These are phyloP conservation scores for Cytospora piceae DNA, from an alignment of 2,329 filamentous ascomycete species.

Conservation along the genomic window DNA sequence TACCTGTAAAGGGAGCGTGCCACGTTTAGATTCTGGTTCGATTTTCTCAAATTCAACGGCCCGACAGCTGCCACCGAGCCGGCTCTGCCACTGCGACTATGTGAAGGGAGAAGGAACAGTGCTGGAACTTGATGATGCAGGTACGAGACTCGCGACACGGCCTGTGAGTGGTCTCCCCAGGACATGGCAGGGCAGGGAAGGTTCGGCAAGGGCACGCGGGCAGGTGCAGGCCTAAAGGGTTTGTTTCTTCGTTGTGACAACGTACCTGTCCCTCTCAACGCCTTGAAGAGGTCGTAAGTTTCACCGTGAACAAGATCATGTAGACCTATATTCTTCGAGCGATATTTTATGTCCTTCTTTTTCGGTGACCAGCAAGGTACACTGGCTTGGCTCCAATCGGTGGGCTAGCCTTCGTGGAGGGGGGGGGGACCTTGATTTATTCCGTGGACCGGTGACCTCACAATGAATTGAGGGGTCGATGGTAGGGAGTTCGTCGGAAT, in stretches of 20 bases:
- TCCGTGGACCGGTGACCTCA: constrained; percentile 25
- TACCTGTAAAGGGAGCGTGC: constrained; percentile 44
- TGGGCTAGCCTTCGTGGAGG: constrained; percentile 9
- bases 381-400: constrained; percentile 17
- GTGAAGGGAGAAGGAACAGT: constrained; percentile 15
- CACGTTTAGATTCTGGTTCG: constrained; percentile 31
- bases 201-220: constrained; percentile 17
- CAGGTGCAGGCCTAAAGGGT: constrained; percentile 11
- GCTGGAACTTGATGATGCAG: constrained; percentile 24
- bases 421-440: constrained; percentile 10
- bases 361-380: constrained; percentile 23
- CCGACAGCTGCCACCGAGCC: constrained; percentile 11
- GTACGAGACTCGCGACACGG: constrained; percentile 15
- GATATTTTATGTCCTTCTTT: constrained; percentile 22
- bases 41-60: background rate
- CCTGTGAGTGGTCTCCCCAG: background rate
- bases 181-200: constrained; percentile 10
- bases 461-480: constrained; percentile 22
- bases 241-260: constrained; percentile 23
- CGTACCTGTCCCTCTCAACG: constrained; percentile 35
- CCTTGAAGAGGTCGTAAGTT: constrained; percentile 31
- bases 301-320: constrained; percentile 34
- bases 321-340: constrained; percentile 24
- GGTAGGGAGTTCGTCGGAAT: constrained; percentile 24
- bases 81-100: constrained; percentile 6